Base-by-base conservation (phyloP, 495 filamentous ascomycete species). In the Aspergillus bertholletiae region DNA sequence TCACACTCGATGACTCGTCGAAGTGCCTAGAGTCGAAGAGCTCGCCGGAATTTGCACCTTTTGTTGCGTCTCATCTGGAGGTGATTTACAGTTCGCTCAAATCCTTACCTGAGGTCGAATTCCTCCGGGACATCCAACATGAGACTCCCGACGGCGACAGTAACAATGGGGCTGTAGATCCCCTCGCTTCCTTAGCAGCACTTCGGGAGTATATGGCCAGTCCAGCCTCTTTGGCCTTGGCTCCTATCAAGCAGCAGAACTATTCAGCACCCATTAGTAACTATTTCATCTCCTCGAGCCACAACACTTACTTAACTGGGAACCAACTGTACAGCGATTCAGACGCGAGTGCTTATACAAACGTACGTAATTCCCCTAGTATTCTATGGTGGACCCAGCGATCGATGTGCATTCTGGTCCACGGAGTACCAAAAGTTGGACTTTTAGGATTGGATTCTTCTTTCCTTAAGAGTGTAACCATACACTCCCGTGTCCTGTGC, bases 241-340 rank as follows among this genome's bases (percentile, higher is more conserved):
- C 51, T 11, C 63, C 69, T 3, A 58, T 63, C 0, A 51, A 58
- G 12, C 63, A 71, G 8, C 69, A 75, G 44, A 84, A 90, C 63
- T 64, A 82, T 44, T 72, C 73, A 7, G 84, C 80, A 44, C 90
- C 91, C 3, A 75, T 97, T 32, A 87, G 87, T 35, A 89, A 87
- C 61, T 97, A 96, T 74, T 97, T 87, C 64, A 86, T 97, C 56
- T 92, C 85, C 48, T 92, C 88, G 22, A 96, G 90, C 64, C 93
- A 97, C 70, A 97, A 97, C 68, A 97, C 93, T 0, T 97, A 97
- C 62, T 77, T 97, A 55, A 90, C 88, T 0, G 93, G 93, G 0
- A 93, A 97, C 65, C 93, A 97, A 71, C 78, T 97, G 9, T 94
- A 85, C 53, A 91, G 90, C 57, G 83, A 88, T 53, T 84, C 89